Base-by-base conservation (phyloP, 345 rosid species). In the Rhodamnia rubescens region DNA sequence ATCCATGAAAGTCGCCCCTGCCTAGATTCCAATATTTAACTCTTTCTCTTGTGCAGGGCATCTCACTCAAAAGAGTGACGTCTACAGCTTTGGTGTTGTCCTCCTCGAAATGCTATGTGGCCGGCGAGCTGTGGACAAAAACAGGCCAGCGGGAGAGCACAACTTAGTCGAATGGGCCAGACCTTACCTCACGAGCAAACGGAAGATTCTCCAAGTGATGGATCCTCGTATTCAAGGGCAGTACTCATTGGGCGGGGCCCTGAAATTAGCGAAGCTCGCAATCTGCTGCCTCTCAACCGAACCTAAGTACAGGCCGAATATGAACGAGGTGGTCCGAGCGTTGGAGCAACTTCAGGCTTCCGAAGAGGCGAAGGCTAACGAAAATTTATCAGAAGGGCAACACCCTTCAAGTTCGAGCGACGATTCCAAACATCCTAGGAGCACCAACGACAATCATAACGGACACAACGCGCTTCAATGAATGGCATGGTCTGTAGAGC, bases 1-100 rank as follows among this genome's bases (percentile, higher is more conserved):
- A 42, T 82, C 42, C 56, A 27, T 4, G 52, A 82, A 50, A 27
- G 83, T 54, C 21, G 44, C 42, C 53, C 14, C 47, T 29, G 20
- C 20, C 42, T 36, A 52, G 20, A 20, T 82, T 64, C 61, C 50
- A 57, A 16, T 51, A 21, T 51, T 83, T 74, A 27, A 40, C 51
- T 52, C 64, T 11, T 55, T 64, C 55, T 54, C 82, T 24, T 57
- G 64, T 64, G 50, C 56, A 92, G 99, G 99, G 54, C 99, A 92
- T 86, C 85, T 98, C 51, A 94, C 97, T 81, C 84, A 94, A 57
- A 93, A 88, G 91, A 98, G 98, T 61, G 99, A 96, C 49, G 92
- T 96, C 55, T 98, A 94, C 85, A 96, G 99, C 90, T 96, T 92
- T 3, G 99, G 99, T 82, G 98, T 98, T 54, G 97, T 98, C 85